Base-by-base conservation (phyloP, 2,329 filamentous ascomycete genomes). In the Sporothrix luriei region DNA sequence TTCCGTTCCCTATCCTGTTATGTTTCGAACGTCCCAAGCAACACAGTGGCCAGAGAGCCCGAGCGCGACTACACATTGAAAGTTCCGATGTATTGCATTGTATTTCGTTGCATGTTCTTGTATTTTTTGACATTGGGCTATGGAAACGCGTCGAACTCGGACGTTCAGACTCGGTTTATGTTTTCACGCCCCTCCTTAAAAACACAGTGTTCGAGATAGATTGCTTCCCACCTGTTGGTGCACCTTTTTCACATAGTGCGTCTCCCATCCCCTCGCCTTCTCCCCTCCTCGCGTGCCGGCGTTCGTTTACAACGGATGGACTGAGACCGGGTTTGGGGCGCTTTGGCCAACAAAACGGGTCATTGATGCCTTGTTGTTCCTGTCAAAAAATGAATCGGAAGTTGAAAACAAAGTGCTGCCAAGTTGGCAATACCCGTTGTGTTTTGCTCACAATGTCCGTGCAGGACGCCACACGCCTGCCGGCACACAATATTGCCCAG, bases 281-380 rank as follows among this genome's bases (percentile, higher is more conserved):
- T 40, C n/a, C 46, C 64, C 43, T 66, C 38, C 43, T 48, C 9
- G 14, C 6, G 40, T 68, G 40, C 65, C 49, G 33, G 69, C 61
- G 55, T 68, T 70, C 65, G 65, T 70, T 64, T 70, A 68, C 62
- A 24, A 68, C 69, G 69, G 69, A 68, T 68, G 69, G 24, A 65
- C 33, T 70, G 48, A 49, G 69, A 68, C 69, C 64, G 69, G 69
- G 65, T 70, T 70, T 55, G 62, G 26, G 65, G 48, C 65, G 69
- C 69, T 68, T 68, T 62, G 69, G 65, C 69, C 65, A 70, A 59
- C 65, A 68, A 59, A 61, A 64, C n/a, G 52, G 65, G 62, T 69
- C 59, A 49, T 43, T 49, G 19, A 68, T 61, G 21, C 19, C 3
- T 61, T 24, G 10, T 43, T 14, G 14, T 48, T 19, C 16, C 33